Evolutionary conservation across 225 moss, liverwort and hornwort species (phyloP).

Genomic region (Lunularia cruciata): DNA sequence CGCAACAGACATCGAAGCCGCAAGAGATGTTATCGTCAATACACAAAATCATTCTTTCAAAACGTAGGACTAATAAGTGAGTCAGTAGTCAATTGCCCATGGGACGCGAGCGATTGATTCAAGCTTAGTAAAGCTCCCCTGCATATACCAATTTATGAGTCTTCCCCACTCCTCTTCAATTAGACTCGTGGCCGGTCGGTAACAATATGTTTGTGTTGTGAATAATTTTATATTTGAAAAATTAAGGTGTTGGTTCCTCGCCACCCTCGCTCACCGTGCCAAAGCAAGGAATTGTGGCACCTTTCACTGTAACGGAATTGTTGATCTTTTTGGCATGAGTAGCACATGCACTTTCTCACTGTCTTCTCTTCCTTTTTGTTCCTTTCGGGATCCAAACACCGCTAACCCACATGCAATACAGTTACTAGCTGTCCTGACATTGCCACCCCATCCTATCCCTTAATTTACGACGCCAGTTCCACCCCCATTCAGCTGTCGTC

Average conservation of each 20-base stretch:
- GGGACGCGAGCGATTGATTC: neutral
- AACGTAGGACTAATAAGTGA: neutral
- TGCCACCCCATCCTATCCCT: neutral
- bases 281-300: neutral
- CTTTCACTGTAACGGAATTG: neutral
- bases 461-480: too few species aligned
- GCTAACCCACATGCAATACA: neutral
- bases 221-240: conserved; percentile 8
- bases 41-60: conserved; percentile 3
- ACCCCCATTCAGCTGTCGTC: too few species aligned
- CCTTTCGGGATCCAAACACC: neutral
- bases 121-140: neutral
- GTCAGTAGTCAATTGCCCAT: neutral
- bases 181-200: conserved; percentile 1
- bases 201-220: conserved; percentile 1
- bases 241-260: neutral
- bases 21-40: neutral
- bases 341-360: neutral
- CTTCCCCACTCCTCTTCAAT: too few species aligned
- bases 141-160: neutral
- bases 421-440: neutral
- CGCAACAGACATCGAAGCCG: neutral
- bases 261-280: neutral
- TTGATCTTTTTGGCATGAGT: neutral
- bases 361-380: neutral